Evolutionary conservation across 1,139 yeast species (phyloP).

Genomic region (Hyphopichia wangnamkhiaoensis): DNA sequence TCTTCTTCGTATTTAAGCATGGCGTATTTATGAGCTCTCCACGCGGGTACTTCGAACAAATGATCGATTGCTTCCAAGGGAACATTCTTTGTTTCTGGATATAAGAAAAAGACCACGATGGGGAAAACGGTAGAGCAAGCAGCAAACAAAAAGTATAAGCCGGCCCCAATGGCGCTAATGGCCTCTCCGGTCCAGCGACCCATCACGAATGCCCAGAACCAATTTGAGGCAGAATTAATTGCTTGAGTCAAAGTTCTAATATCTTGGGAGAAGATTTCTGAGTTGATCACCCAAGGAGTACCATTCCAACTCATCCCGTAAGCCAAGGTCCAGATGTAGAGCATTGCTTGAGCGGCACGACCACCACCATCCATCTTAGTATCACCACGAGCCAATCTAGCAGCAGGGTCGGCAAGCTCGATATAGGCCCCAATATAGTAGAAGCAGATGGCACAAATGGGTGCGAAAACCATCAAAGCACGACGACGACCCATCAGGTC

Average conservation of each 20-base stretch:
- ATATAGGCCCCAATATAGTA: constrained; percentile 53
- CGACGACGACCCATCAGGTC: constrained; percentile 50
- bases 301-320: constrained; percentile 50
- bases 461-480: constrained; percentile 41
- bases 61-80: constrained; percentile 46
- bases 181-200: constrained; percentile 48
- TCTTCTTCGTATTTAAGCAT: constrained; percentile 18
- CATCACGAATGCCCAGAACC: constrained; percentile 54
- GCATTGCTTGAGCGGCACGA: constrained; percentile 47
- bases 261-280: constrained; percentile 46
- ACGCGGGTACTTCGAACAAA: constrained; percentile 38
- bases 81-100: constrained; percentile 49
- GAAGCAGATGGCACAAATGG: constrained; percentile 49
- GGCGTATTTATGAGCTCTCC: constrained; percentile 28
- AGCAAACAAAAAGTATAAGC: constrained; percentile 48
- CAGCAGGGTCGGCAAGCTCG: constrained; percentile 39
- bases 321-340: constrained; percentile 48
- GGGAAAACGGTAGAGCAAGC: constrained; percentile 34
- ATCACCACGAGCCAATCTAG: constrained; percentile 25
- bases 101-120: constrained; percentile 33
- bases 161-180: constrained; percentile 41
- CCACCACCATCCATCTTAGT: constrained; percentile 37
- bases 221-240: constrained; percentile 46
- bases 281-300: constrained; percentile 50
- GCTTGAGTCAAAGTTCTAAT: constrained; percentile 45